phyloP scores from a whole-genome alignment of 2,329 filamentous ascomycete species.

The Bipolaris zeicola region DNA sequence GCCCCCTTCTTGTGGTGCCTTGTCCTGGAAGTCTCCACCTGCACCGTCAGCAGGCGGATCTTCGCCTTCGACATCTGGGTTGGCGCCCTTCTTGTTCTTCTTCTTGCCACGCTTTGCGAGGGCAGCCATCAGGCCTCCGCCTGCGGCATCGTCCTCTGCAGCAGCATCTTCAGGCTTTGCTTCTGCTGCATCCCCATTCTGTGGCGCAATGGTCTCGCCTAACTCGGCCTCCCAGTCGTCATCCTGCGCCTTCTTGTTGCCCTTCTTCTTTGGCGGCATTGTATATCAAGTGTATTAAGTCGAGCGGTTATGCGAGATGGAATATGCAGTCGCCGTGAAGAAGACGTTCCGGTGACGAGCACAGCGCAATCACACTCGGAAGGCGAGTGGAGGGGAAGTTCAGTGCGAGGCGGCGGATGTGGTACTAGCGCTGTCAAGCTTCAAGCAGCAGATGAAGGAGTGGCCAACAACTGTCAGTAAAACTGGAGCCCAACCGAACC shows the following conservation, averaged over 20 bases:
- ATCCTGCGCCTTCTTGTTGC: slow-evolving; percentile 82
- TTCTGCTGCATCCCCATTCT: slow-evolving; percentile 53
- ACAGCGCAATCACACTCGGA: slow-evolving; percentile 6
- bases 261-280: slow-evolving; percentile 97
- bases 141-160: slow-evolving; percentile 57
- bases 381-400: not conserved
- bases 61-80: slow-evolving; percentile 73
- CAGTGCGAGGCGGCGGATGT: not conserved
- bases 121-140: slow-evolving; percentile 56
- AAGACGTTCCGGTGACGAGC: slow-evolving; percentile 21
- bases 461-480: slow-evolving; percentile 2
- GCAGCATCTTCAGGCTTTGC: slow-evolving; percentile 34
- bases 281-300: slow-evolving; percentile 35
- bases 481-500: slow-evolving; percentile 18
- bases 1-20: slow-evolving; percentile 79
- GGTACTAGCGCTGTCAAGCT: slow-evolving; percentile 5
- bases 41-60: slow-evolving; percentile 54
- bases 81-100: slow-evolving; percentile 81
- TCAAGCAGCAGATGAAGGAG: not conserved
- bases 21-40: slow-evolving; percentile 59
- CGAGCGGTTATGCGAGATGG: not conserved
- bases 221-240: slow-evolving; percentile 96
- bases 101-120: slow-evolving; percentile 66
- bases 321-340: slow-evolving; percentile 7
- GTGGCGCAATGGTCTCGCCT: slow-evolving; percentile 74